phyloP scores from a whole-genome alignment of 306 rosid genomes.

The Notholithocarpus densiflorus region DNA sequence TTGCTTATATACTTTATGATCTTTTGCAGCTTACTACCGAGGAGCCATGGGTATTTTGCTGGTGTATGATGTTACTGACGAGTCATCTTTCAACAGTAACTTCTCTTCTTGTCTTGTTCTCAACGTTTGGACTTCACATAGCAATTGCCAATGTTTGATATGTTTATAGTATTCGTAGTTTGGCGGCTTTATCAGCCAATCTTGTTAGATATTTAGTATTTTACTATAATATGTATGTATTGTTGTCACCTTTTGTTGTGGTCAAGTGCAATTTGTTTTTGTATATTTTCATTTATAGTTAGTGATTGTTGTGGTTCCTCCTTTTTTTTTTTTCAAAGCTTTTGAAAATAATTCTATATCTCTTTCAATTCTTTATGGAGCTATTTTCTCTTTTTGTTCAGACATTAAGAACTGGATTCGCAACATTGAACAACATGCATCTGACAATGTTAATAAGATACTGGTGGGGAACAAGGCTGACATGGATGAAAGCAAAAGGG shows the following conservation, averaged over 20 bases:
- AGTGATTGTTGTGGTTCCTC: background rate
- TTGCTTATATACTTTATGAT: slow-evolving; percentile 13
- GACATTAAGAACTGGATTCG: slow-evolving; percentile 89
- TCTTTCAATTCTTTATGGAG: slow-evolving; percentile 16
- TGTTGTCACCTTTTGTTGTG: background rate
- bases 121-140: slow-evolving; percentile 9
- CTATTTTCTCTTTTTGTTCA: slow-evolving; percentile 30
- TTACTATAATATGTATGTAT: background rate
- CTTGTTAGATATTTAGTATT: background rate
- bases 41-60: slow-evolving; percentile 92
- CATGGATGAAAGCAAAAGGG: slow-evolving; percentile 89
- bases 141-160: background rate
- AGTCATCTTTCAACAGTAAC: slow-evolving; percentile 76
- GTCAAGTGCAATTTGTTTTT: background rate
- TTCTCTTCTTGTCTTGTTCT: slow-evolving; percentile 31
- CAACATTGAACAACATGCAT: slow-evolving; percentile 83
- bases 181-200: background rate
- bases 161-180: background rate
- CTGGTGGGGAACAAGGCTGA: slow-evolving; percentile 88
- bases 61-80: slow-evolving; percentile 85
- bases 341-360: background rate
- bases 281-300: background rate
- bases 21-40: slow-evolving; percentile 77
- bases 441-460: slow-evolving; percentile 76
- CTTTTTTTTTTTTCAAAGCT: background rate